These are phyloP conservation scores for Spergularia azorica DNA, from an alignment of 179 eudicot species.

Conservation along the genomic window DNA sequence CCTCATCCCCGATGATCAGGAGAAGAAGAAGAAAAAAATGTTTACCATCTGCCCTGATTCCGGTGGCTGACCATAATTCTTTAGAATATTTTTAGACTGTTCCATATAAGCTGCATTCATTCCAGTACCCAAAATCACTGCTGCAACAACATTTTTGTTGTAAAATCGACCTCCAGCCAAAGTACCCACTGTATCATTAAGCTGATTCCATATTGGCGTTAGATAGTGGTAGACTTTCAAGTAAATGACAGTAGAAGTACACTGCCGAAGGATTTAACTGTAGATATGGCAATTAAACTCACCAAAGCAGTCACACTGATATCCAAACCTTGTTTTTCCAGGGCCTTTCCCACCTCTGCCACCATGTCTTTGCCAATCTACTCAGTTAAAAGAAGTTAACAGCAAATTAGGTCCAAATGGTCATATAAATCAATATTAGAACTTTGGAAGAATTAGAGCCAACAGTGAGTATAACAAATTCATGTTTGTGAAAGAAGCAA, in stretches of 20 bases:
- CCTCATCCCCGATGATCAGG: no score
- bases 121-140: conserved; percentile 90
- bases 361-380: conserved; percentile 66
- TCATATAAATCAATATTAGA: background rate
- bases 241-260: background rate
- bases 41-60: conserved; percentile 72
- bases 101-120: conserved; percentile 91
- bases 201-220: conserved; percentile 36
- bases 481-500: background rate
- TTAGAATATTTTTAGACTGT: conserved; percentile 61
- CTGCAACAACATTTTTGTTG: conserved; percentile 73
- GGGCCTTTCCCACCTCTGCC: conserved; percentile 48
- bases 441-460: no score
- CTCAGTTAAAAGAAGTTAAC: background rate
- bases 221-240: conserved; percentile 10
- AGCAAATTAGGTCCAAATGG: conserved; percentile 7
- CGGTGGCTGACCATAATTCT: conserved; percentile 60
- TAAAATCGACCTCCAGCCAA: conserved; percentile 77
- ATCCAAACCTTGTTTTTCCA: conserved; percentile 45
- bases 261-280: background rate
- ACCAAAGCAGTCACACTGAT: conserved; percentile 67
- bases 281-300: conserved; percentile 14
- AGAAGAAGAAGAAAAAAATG: background rate
- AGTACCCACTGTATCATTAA: conserved; percentile 90
- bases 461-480: no score